A percentile compares a stretch with the other conserved stretches of the same genome.
Conservation (phyloP, 164 flowering plant species). For the Pachysandra terminalis region DNA sequence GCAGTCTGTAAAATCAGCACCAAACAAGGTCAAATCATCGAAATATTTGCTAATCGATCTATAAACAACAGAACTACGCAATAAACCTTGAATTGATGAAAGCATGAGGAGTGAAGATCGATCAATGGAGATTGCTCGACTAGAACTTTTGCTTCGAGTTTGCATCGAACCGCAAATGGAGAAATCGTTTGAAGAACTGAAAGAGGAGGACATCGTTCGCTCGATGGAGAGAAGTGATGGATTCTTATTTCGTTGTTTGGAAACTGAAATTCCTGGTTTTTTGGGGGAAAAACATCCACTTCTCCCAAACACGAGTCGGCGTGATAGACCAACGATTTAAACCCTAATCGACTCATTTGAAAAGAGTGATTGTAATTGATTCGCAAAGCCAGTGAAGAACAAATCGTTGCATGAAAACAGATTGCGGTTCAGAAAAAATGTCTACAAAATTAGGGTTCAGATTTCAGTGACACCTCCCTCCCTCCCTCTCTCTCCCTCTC, state of each 20-base stretch:
- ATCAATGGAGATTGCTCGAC: constrained; percentile 50
- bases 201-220: constrained; percentile 84
- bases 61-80: neutral
- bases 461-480: neutral
- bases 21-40: too few relatives aligned
- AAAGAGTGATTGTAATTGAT: neutral
- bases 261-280: constrained; percentile 52
- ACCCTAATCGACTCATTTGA: constrained; percentile 65
- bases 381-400: too few relatives aligned
- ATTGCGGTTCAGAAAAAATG: neutral
- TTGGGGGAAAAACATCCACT: constrained; percentile 45
- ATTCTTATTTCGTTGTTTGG: constrained; percentile 90
- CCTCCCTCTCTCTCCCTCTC: constrained; percentile 15
- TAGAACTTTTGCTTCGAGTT: constrained; percentile 57
- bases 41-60: neutral
- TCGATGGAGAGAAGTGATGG: constrained; percentile 47
- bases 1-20: constrained; percentile 71
- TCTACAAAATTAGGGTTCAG: constrained; percentile 4
- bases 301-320: constrained; percentile 75
- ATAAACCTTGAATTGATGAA: constrained; percentile 61
- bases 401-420: too few relatives aligned
- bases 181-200: constrained; percentile 78
- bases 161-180: constrained; percentile 66
- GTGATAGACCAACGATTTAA: constrained; percentile 57
- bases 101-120: constrained; percentile 63